These are phyloP conservation scores for Stylonectria norvegica DNA, from an alignment of 2,329 filamentous ascomycete genomes.

Conservation along the genomic window DNA sequence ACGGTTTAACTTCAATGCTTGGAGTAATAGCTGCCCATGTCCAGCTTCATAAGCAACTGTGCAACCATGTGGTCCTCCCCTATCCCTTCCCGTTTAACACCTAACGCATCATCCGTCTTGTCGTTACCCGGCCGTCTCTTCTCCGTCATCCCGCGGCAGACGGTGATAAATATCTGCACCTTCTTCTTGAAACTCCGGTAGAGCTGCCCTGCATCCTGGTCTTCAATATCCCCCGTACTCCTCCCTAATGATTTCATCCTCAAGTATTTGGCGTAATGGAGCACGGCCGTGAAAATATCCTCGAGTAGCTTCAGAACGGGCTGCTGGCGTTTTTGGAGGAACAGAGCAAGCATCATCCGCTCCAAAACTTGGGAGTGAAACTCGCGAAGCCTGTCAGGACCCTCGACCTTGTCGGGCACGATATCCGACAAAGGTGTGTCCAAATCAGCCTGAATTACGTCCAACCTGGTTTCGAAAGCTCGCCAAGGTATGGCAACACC, in stretches of 20 bases:
- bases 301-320: conserved; percentile 71
- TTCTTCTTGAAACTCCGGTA: conserved; percentile 69
- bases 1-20: no score
- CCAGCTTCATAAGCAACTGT: conserved; percentile 64
- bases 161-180: conserved; percentile 69
- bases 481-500: conserved; percentile 73
- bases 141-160: conserved; percentile 65
- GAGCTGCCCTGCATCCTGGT: conserved; percentile 39
- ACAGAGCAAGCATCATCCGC: conserved; percentile 67
- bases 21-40: conserved; percentile 66
- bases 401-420: conserved; percentile 35
- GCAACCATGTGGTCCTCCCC: conserved; percentile 59
- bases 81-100: conserved; percentile 37
- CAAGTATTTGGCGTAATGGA: conserved; percentile 62
- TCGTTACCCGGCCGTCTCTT: conserved; percentile 47
- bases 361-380: conserved; percentile 73
- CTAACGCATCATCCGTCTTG: conserved; percentile 27
- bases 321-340: conserved; percentile 71
- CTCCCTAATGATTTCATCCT: conserved; percentile 37
- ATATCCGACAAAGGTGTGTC: conserved; percentile 38
- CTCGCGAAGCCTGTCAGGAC: conserved; percentile 63
- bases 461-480: conserved; percentile 63
- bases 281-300: conserved; percentile 69
- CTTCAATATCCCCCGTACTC: conserved; percentile 12
- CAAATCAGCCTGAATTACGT: conserved; percentile 58